These are phyloP conservation scores for Prorocentrum cordatum DNA, from an alignment of 169 alveolate genomes.

Conservation along the genomic window DNA sequence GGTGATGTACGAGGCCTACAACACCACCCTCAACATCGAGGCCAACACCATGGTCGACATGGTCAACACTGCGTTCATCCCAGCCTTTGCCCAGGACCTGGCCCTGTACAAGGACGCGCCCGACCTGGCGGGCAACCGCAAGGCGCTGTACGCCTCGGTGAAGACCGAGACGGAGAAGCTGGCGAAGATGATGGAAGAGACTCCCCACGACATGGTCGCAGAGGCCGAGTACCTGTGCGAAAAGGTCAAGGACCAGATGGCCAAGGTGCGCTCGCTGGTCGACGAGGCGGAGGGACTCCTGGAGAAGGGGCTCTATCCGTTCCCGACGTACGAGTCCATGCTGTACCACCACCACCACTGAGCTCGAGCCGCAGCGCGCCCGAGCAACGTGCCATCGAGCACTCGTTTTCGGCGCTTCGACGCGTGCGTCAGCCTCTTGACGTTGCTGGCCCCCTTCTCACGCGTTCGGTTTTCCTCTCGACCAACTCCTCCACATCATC, in stretches of 20 bases:
- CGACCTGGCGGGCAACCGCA: constrained; percentile 28
- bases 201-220: not conserved
- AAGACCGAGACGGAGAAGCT: constrained; percentile 4
- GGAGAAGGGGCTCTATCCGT: constrained; percentile 20
- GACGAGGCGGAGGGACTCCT: constrained; percentile 54
- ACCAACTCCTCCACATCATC: not conserved
- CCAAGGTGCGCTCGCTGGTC: constrained; percentile 5
- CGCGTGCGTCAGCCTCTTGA: not conserved
- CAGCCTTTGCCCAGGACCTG: not conserved
- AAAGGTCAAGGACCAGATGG: constrained; percentile 54
- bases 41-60: not conserved
- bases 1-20: constrained; percentile 11
- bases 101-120: constrained; percentile 30
- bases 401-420: too few relatives aligned
- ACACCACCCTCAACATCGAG: not conserved
- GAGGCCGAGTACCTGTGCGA: constrained; percentile 54
- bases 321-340: constrained; percentile 50
- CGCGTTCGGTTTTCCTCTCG: not conserved
- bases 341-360: constrained; percentile 50
- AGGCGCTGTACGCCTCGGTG: constrained; percentile 13
- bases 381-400: too few relatives aligned
- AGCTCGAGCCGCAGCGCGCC: not conserved
- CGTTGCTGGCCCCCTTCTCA: not conserved
- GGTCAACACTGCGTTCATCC: not conserved
- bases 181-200: not conserved